Conservation (phyloP, 2,329 filamentous ascomycete genomes). For the Colletotrichum tofieldiae region DNA sequence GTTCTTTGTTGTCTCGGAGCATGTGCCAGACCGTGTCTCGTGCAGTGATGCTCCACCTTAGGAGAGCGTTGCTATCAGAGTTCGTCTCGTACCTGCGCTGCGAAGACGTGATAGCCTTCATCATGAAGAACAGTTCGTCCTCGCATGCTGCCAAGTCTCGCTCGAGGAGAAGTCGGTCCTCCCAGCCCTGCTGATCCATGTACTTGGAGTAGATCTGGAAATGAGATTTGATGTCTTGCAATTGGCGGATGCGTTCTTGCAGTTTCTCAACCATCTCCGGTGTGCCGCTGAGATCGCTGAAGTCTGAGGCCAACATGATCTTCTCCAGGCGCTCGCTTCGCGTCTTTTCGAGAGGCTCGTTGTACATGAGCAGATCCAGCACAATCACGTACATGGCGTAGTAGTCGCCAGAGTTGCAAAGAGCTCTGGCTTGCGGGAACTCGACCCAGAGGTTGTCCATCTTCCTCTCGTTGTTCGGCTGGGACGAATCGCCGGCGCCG, state of each 20-base stretch:
- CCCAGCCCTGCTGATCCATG: conserved; percentile 91
- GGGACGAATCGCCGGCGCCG: conserved; percentile 65
- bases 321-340: conserved; percentile 95
- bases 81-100: conserved; percentile 86
- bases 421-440: conserved; percentile 93
- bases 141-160: conserved; percentile 91
- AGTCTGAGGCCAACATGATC: conserved; percentile 99
- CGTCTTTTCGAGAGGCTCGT: conserved; percentile 97
- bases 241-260: conserved; percentile 91
- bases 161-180: conserved; percentile 90
- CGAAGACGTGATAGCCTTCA: conserved; percentile 99
- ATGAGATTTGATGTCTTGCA: conserved; percentile 96
- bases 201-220: conserved; percentile 94
- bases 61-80: conserved; percentile 81
- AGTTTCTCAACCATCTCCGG: conserved; percentile 93
- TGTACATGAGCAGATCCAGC: conserved; percentile 95
- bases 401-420: conserved; percentile 98
- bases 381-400: conserved; percentile 99
- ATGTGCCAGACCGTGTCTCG: conserved; percentile 98
- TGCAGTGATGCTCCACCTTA: conserved; percentile 95
- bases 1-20: conserved; percentile 87
- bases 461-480: conserved; percentile 78
- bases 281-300: conserved; percentile 94
- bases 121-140: conserved; percentile 99
- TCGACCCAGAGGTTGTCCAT: conserved; percentile 98